Conservation (phyloP, 495 filamentous ascomycete genomes). For the Articulospora tetracladia region DNA sequence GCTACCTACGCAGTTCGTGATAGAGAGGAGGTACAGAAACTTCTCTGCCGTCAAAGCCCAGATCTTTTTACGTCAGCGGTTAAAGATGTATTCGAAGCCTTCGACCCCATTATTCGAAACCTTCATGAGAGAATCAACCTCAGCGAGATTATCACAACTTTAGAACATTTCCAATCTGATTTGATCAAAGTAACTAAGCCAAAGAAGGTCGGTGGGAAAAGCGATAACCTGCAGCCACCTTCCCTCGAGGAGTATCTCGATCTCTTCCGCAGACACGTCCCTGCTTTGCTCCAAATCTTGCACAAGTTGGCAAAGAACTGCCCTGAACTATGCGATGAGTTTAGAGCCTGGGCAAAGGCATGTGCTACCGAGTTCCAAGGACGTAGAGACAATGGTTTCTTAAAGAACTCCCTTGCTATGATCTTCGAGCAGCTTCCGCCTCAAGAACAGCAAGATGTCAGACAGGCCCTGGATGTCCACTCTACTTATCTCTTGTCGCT, state of each 20-base stretch:
- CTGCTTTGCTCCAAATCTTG: constrained; percentile 54
- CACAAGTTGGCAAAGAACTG: constrained; percentile 60
- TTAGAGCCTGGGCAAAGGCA: constrained; percentile 35
- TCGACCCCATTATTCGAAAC: constrained; percentile 61
- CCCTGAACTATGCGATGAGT: constrained; percentile 49
- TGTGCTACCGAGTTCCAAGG: not conserved
- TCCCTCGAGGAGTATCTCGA: constrained; percentile 59
- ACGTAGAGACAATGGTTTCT: constrained; percentile 33
- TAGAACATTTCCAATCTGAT: constrained; percentile 55
- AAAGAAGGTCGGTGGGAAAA: constrained; percentile 1
- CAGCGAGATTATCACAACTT: constrained; percentile 50
- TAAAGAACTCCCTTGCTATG: constrained; percentile 38
- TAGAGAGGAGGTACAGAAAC: constrained; percentile 53
- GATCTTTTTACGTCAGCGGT: constrained; percentile 57
- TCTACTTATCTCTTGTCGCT: constrained; percentile 48
- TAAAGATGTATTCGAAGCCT: constrained; percentile 50
- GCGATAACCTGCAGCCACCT: constrained; percentile 26
- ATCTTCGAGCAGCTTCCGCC: constrained; percentile 42
- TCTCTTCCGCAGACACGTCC: constrained; percentile 50
- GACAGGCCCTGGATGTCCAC: constrained; percentile 45
- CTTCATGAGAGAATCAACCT: constrained; percentile 63
- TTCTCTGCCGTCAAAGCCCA: constrained; percentile 52
- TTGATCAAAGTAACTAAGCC: constrained; percentile 42
- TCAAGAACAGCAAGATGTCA: constrained; percentile 30
- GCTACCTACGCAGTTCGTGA: constrained; percentile 56